Conservation (phyloP, 75 land plant genomes). For the Selaginella moellendorffii region DNA sequence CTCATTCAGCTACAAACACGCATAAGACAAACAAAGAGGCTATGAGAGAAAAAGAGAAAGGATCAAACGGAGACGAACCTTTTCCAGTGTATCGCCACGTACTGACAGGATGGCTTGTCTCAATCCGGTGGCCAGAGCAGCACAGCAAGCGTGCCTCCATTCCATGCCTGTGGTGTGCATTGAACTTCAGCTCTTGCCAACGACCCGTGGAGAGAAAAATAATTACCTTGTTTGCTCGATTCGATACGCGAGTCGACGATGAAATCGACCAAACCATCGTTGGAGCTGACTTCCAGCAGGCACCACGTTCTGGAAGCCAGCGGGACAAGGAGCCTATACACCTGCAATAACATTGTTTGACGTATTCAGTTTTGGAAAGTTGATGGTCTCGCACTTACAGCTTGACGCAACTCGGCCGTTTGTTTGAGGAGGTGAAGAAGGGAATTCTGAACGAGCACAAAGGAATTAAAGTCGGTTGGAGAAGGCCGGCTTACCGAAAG, state of each 20-base stretch:
- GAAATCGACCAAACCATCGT: slow-evolving; percentile 36
- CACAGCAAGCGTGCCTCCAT: slow-evolving; percentile 45
- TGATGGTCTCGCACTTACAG: too few species aligned
- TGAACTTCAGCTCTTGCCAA: not conserved
- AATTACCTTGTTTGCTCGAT: slow-evolving; percentile 43
- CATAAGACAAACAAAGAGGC: not conserved
- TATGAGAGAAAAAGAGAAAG: not conserved
- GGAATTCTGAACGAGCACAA: slow-evolving; percentile 35
- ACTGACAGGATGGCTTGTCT: slow-evolving; percentile 21
- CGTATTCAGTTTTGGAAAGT: too few species aligned
- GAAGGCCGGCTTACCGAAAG: slow-evolving; percentile 36
- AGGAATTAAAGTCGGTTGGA: not conserved
- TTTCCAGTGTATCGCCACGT: slow-evolving; percentile 27
- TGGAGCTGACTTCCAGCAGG: slow-evolving; percentile 39
- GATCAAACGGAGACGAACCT: slow-evolving; percentile 25
- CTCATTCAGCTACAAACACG: slow-evolving; percentile 37
- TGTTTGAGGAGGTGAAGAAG: slow-evolving; percentile 49
- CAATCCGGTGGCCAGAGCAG: slow-evolving; percentile 35
- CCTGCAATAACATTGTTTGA: too few species aligned
- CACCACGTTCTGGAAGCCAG: slow-evolving; percentile 46
- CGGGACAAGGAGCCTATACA: slow-evolving; percentile 39
- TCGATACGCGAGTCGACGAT: slow-evolving; percentile 38
- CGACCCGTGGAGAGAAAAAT: too few species aligned
- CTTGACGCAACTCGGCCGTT: slow-evolving; percentile 56
- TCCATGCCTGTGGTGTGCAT: slow-evolving; percentile 44